Evolutionary conservation across 192 early-diverging fungal genomes (phyloP), one percentile per base, ranked within the genome.

Genomic region (Podila minutissima): DNA sequence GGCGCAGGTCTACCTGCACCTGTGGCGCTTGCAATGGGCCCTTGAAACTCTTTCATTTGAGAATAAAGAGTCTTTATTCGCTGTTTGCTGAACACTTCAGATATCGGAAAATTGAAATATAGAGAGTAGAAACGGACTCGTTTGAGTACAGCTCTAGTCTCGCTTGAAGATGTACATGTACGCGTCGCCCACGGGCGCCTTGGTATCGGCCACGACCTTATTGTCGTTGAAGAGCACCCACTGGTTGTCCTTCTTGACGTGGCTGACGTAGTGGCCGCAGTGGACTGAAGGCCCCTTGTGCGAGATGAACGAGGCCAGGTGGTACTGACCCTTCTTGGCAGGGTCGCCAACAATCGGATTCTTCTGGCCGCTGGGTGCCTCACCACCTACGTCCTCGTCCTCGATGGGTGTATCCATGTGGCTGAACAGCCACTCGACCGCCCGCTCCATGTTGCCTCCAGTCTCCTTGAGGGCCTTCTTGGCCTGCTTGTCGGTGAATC

Each of bases 191-290:
- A 89, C 70, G 71, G 92, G 88, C 0, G 92, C 89, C 29, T 84
- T 75, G 11, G 90, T 83, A 50, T 93, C 90, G 37, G 79, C 84
- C 8, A 93, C 98, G 10, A 98, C 98, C 85, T 95, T 97, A 72
- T 96, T 90, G 84, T 99, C 98, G 84, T 99, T 99, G 85, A 93
- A 97, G 66, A 99, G 83, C 64, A 93, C 89, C 98, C 98, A 99
- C 48, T 83, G 68, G 50, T 83, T 74, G 37, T 86, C 89, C n/a
- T 89, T 92, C 61, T 87, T 88, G 51, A 97, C 86, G 64, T 95
- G 96, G 20, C 94, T 91, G 13, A 99, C 95, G 82, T 99, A 99
- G 81, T 99, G 98, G 31, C 98, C 98, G 77, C 93, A 97, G 78
- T 97, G 95, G 6, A 95, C 91, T 5, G 97, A 98, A 15, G 96